A percentile compares a stretch with the other conserved stretches of the same genome.
These are phyloP conservation scores for Rhodofomes roseus DNA, from an alignment of 1,284 basidiomycete genomes.

Conservation along the genomic window DNA sequence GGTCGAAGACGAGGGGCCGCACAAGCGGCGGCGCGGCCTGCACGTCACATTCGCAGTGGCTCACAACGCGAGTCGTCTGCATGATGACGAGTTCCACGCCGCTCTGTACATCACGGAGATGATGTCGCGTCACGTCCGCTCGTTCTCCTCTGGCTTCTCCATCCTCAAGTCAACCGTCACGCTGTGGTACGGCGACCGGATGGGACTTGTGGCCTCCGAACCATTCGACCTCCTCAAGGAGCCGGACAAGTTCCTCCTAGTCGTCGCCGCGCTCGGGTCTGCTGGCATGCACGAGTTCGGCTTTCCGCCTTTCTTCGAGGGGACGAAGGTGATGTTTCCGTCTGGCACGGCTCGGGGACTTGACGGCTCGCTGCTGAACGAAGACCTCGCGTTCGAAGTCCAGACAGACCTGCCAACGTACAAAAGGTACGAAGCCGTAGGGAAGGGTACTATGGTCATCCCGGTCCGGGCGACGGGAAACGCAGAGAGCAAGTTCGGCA, in stretches of 20 bases:
- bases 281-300: conserved; percentile 14
- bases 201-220: conserved; percentile 14
- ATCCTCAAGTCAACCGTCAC: conserved; percentile 6
- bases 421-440: conserved; percentile 6
- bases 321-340: neutral
- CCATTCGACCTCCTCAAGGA: conserved; percentile 18
- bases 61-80: neutral
- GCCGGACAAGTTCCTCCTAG: conserved; percentile 14
- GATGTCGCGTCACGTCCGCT: neutral
- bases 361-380: neutral
- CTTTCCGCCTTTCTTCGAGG: conserved; percentile 7
- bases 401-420: neutral
- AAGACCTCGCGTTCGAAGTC: neutral
- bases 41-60: neutral
- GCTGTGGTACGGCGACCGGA: conserved; percentile 24
- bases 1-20: neutral
- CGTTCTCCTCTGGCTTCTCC: conserved; percentile 2
- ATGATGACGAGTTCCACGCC: neutral
- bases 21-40: neutral
- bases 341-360: neutral
- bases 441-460: conserved; percentile 10
- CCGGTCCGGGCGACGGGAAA: conserved; percentile 4
- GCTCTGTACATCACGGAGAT: conserved; percentile 4
- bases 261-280: conserved; percentile 13
- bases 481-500: neutral